Percentiles rank a stretch among this genome's conserved stretches.
Conservation (phyloP, 2,329 filamentous ascomycete genomes). For the Colletotrichum sp. region DNA sequence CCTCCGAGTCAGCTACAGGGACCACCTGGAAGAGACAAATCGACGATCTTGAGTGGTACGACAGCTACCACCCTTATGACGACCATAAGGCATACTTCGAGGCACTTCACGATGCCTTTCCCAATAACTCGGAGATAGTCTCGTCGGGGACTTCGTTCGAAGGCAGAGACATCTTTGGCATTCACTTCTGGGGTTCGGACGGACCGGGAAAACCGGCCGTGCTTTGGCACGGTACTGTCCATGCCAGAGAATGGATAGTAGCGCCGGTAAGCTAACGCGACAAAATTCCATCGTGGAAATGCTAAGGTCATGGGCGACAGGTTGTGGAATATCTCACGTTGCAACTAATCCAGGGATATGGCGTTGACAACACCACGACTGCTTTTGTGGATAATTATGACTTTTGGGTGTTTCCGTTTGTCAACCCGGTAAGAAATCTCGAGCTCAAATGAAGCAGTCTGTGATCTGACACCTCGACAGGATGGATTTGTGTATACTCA, state of each 20-base stretch:
- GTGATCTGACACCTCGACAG: not conserved
- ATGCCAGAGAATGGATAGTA: slow-evolving; percentile 60
- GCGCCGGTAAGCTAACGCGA: slow-evolving; percentile 48
- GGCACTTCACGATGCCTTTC: slow-evolving; percentile 44
- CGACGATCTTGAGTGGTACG: slow-evolving; percentile 49
- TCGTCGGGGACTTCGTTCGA: slow-evolving; percentile 49
- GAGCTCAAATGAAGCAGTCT: not conserved
- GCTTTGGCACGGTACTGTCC: slow-evolving; percentile 56
- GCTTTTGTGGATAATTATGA: slow-evolving; percentile 59
- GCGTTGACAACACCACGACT: slow-evolving; percentile 36
- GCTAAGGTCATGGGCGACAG: not conserved
- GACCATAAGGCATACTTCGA: slow-evolving; percentile 52
- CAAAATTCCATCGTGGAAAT: slow-evolving; percentile 32
- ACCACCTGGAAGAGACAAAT: slow-evolving; percentile 25
- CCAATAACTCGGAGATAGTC: slow-evolving; percentile 51
- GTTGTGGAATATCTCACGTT: slow-evolving; percentile 53
- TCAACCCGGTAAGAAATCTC: slow-evolving; percentile 49
- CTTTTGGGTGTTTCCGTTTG: slow-evolving; percentile 58
- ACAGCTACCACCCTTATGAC: slow-evolving; percentile 53
- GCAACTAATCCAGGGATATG: slow-evolving; percentile 48
- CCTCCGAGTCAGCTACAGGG: slow-evolving; percentile 25
- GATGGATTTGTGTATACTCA: slow-evolving; percentile 52
- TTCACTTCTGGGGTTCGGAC: slow-evolving; percentile 52
- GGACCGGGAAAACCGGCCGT: slow-evolving; percentile 51
- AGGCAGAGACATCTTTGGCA: slow-evolving; percentile 61